A percentile compares a stretch with the other conserved stretches of the same genome.
Conservation (phyloP, 1,284 basidiomycete genomes). For the Mycena sp. region DNA sequence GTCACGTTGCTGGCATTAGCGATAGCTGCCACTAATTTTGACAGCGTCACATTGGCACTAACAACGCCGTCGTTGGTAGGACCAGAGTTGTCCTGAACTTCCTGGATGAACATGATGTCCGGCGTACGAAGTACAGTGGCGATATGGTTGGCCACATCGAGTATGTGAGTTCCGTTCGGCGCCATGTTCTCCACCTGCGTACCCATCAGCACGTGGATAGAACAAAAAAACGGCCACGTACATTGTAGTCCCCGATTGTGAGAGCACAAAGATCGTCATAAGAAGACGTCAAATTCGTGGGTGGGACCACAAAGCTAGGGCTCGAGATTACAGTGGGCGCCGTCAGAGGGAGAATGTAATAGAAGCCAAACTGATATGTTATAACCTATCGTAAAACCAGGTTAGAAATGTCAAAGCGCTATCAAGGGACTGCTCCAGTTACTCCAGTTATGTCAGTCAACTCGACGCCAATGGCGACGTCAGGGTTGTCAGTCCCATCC, state of each 20-base stretch:
- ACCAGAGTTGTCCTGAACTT: constrained; percentile 73
- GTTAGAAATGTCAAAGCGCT: too few species aligned
- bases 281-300: constrained; percentile 51
- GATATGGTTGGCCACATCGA: constrained; percentile 64
- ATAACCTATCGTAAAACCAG: constrained; percentile 43
- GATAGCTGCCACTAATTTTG: constrained; percentile 61
- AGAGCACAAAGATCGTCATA: constrained; percentile 53
- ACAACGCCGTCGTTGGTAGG: constrained; percentile 64
- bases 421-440: too few species aligned
- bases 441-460: constrained; percentile 67
- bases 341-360: constrained; percentile 64
- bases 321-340: constrained; percentile 54
- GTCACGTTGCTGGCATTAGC: constrained; percentile 51
- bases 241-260: constrained; percentile 73
- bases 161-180: constrained; percentile 59
- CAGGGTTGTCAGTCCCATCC: constrained; percentile 64
- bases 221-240: constrained; percentile 33
- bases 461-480: constrained; percentile 55
- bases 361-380: constrained; percentile 63
- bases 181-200: constrained; percentile 66
- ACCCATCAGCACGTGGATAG: background rate
- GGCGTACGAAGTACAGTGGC: constrained; percentile 60
- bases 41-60: constrained; percentile 62
- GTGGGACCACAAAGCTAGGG: constrained; percentile 45
- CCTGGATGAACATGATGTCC: constrained; percentile 72